Base-by-base conservation (phyloP, 164 flowering plant genomes). In the Cinnamomum chago region DNA sequence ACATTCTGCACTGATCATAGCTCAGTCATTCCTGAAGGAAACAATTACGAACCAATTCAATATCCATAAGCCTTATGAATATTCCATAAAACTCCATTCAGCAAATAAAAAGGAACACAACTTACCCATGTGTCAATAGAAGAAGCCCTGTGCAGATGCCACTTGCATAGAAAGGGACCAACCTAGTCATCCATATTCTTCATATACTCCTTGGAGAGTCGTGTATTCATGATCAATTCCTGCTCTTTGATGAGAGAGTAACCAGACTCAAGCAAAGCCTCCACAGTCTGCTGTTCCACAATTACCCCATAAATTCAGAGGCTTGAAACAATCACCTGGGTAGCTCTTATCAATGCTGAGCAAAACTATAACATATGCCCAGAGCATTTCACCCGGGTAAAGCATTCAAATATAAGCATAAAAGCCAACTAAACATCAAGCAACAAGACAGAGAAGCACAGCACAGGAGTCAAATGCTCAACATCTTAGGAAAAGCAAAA, bases 161-260 rank as follows among this genome's bases (percentile, higher is more conserved):
- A 25, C 24, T 23, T 64, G 7, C 22, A 11, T n/a, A 40, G 55
- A 23, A 20, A n/a, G 47, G 3, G 27, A 18, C 65, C 50, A 33
- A 65, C 40, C 74, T 80, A 89, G 74, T 84, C 86, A 69, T 90
- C 94, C 27, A 92, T 85, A 82, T 94, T 94, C 84, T 92, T 94
- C 95, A 94, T 86, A 86, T 94, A 94, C 72, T 92, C 95, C 80
- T 92, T 94, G 23, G 98, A 89, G 72, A 92, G 95, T 79, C 84
- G 90, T 52, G 79, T 84, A 52, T 85, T 86, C 92, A 85, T 90
- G 62, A 94, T 78, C 74, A 92, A 82, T 82, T 85, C 82, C 76
- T 90, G 97, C 72, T 94, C 97, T 79, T 76, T 86, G 71, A 90
- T 20, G n/a, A 94, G 92, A 75, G 97, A 89, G 72, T 88, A 73